Evolutionary conservation across 139 green algal species (phyloP), one percentile per base, ranked within the genome.

Genomic region (Prasinococcaceae sp.): DNA sequence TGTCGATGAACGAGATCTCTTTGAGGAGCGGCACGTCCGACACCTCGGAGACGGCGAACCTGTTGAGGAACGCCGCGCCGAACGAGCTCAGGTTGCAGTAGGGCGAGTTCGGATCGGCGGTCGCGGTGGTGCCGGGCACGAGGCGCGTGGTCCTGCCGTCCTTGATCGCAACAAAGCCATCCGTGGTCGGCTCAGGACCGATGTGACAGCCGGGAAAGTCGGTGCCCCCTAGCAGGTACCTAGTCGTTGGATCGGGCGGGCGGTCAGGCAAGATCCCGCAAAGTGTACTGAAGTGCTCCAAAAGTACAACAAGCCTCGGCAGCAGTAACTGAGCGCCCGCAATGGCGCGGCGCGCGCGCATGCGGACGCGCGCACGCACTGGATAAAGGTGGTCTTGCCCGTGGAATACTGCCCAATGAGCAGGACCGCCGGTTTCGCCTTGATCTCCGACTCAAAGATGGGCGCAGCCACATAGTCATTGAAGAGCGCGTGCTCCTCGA

Each of bases 341-440:
- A n/a, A n/a, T n/a, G n/a, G n/a, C n/a, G n/a, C n/a, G n/a, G n/a
- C n/a, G n/a, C n/a, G n/a, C n/a, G n/a, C n/a, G n/a, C n/a, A n/a
- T n/a, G n/a, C n/a, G n/a, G n/a, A n/a, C n/a, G n/a, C 26, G 40
- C 24, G 40, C 40, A 47, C 6, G 40, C 26, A 20, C 40, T 20
- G 24, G 40, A 47, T 47, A 20, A 47, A 47, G 40, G 40, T 47
- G 8, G 40, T 47, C 40, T 47, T 47, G 24, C 40, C 40, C 40
- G 40, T 47, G 40, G 40, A 47, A 20, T 47, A 47, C 40, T 47
- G 40, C 10, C 40, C 40, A 20, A 47, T n/a, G 8, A 47, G 40
- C 8, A 47, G 40, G 19, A 47, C 40, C 8, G 40, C 24, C 19
- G 40, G 40, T 20, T 47, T 47, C 19, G 40, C 24, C 6, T 47